Evolutionary conservation across 164 flowering plant genomes (phyloP).

Genomic region (grape (Vitis vinifera)): DNA sequence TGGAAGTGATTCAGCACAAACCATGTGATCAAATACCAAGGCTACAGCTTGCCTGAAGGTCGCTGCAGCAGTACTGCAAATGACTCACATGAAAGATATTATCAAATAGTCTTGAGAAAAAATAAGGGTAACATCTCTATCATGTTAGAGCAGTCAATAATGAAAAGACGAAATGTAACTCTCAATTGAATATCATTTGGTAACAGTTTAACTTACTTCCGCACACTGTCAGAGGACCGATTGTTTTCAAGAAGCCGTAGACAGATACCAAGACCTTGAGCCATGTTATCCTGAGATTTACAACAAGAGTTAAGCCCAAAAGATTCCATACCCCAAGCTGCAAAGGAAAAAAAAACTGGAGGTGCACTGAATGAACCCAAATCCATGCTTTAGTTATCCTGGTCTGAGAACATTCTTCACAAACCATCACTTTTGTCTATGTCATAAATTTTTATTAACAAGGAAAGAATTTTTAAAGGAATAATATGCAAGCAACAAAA

Average conservation of each 20-base stretch:
- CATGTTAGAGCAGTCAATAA: background rate
- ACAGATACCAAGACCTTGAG: slow-evolving; percentile 88
- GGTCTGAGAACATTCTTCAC: too few relatives aligned
- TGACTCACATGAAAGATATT: slow-evolving; percentile 13
- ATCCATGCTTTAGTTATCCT: too few relatives aligned
- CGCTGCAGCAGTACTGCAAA: slow-evolving; percentile 94
- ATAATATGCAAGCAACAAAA: too few relatives aligned
- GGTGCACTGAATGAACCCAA: background rate
- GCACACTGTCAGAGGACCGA: slow-evolving; percentile 88
- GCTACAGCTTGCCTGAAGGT: slow-evolving; percentile 99
- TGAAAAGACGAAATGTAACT: background rate
- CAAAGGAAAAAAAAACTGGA: background rate
- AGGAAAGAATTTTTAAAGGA: too few relatives aligned
- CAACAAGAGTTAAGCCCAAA: slow-evolving; percentile 4
- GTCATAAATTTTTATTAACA: too few relatives aligned
- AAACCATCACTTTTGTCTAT: too few relatives aligned
- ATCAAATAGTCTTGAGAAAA: background rate
- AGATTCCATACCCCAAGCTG: background rate
- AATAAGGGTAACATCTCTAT: background rate
- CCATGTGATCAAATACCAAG: slow-evolving; percentile 87
- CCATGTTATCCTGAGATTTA: slow-evolving; percentile 70
- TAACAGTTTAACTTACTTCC: slow-evolving; percentile 60
- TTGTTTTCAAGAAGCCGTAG: slow-evolving; percentile 85
- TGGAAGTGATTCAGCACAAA: slow-evolving; percentile 82
- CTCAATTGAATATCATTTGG: background rate